phyloP scores from a whole-genome alignment of 768 basidiomycete genomes.

The Filobasidium floriforme region DNA sequence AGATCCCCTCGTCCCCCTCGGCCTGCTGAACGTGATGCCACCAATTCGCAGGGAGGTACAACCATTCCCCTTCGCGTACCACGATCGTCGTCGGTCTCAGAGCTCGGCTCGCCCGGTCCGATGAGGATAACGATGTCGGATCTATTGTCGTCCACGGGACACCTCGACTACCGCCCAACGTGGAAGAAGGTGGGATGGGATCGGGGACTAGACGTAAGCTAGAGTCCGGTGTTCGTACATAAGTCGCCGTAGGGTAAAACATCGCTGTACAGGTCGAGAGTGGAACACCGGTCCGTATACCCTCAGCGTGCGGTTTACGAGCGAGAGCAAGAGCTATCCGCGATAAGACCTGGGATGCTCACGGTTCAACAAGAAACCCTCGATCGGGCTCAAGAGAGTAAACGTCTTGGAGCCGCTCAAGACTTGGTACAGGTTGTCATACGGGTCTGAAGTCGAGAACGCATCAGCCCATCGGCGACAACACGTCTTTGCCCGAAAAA shows the following conservation, averaged over 20 bases:
- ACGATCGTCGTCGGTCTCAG: conserved; percentile 63
- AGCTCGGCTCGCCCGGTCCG: conserved; percentile 29
- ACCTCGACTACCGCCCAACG: conserved; percentile 25
- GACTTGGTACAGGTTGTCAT: conserved; percentile 89
- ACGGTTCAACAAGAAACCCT: conserved; percentile 77
- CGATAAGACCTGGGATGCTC: conserved; percentile 25
- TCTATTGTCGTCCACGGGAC: conserved; percentile 80
- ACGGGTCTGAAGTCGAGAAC: conserved; percentile 60
- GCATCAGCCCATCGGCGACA: no score
- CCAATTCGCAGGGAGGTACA: conserved; percentile 90
- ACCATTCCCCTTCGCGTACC: conserved; percentile 63
- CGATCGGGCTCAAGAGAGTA: conserved; percentile 78
- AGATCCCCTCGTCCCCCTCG: conserved; percentile 30
- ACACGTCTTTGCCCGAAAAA: no score
- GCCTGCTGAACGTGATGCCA: conserved; percentile 79
- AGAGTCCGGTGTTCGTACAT: conserved; percentile 46
- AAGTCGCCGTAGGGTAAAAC: conserved; percentile 61
- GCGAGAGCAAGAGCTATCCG: no score
- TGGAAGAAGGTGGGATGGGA: no score
- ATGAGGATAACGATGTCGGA: conserved; percentile 50
- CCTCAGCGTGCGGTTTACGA: no score
- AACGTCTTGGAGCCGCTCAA: conserved; percentile 78
- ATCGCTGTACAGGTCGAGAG: conserved; percentile 55
- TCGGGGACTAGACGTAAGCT: conserved; percentile 6
- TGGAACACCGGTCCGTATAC: no score